phyloP scores from a whole-genome alignment of 2,329 filamentous ascomycete genomes.

The Pseudocercospora crystallina region DNA sequence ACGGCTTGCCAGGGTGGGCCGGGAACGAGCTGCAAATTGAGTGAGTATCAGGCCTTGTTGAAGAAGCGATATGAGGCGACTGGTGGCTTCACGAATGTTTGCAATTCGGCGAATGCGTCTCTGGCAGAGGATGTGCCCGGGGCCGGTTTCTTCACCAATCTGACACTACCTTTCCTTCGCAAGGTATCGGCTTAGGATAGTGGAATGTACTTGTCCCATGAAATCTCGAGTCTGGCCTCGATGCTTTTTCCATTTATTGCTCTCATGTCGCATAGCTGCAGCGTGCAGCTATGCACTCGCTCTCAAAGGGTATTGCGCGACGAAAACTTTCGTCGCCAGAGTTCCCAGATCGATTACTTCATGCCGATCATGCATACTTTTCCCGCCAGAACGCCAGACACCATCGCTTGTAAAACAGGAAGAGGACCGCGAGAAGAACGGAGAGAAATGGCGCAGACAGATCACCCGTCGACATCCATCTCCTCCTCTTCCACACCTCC shows the following conservation, averaged over 20 bases:
- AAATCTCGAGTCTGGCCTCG: no score
- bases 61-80: slow-evolving; percentile 13
- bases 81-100: slow-evolving; percentile 20
- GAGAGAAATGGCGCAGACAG: neutral
- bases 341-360: no score
- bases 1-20: slow-evolving; percentile 53
- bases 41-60: slow-evolving; percentile 33
- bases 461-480: slow-evolving; percentile 42
- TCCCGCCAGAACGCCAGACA: slow-evolving; percentile 8
- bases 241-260: no score
- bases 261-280: no score
- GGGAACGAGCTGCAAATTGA: slow-evolving; percentile 48
- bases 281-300: no score
- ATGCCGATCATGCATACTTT: neutral
- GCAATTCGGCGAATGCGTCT: slow-evolving; percentile 15
- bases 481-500: slow-evolving; percentile 39
- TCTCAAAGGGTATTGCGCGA: no score
- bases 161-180: slow-evolving; percentile 12
- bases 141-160: slow-evolving; percentile 19
- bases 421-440: neutral
- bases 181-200: no score
- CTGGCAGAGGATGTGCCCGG: slow-evolving; percentile 13
- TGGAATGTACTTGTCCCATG: no score
- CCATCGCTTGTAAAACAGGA: slow-evolving; percentile 7
- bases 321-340: no score